Evolutionary conservation across 164 flowering plant species (phyloP).

Genomic region (Brasenia schreberi): DNA sequence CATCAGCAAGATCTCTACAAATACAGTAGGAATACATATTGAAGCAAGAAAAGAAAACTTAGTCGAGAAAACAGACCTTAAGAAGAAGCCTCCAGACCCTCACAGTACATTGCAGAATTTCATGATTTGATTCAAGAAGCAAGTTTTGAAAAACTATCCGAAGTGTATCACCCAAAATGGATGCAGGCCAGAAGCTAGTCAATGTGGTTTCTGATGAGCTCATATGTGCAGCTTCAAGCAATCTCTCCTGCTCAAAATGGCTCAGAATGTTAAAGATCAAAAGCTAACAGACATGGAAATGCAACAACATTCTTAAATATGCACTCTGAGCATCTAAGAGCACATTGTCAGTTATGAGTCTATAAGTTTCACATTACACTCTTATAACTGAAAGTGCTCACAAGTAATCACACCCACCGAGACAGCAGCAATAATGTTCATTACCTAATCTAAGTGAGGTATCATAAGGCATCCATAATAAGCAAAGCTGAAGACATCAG

Average conservation of each 20-base stretch:
- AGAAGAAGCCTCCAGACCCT: slow-evolving; percentile 92
- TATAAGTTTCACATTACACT: no score
- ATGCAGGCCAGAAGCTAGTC: slow-evolving; percentile 77
- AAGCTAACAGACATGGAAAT: no score
- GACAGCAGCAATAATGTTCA: no score
- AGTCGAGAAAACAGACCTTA: slow-evolving; percentile 35
- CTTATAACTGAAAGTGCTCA: no score
- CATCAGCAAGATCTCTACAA: slow-evolving; percentile 2
- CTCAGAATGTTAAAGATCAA: no score
- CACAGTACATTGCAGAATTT: slow-evolving; percentile 68
- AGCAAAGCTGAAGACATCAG: no score
- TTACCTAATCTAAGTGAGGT: no score
- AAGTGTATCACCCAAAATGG: slow-evolving; percentile 85
- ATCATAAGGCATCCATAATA: no score
- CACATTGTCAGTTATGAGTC: no score
- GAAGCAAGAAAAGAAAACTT: neutral
- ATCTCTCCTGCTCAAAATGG: slow-evolving; percentile 45
- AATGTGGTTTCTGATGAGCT: slow-evolving; percentile 28
- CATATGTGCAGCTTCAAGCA: slow-evolving; percentile 76
- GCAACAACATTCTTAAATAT: no score
- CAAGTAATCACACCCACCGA: no score
- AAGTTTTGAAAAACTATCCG: slow-evolving; percentile 89
- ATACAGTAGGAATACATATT: neutral
- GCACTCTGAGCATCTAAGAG: no score
- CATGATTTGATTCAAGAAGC: slow-evolving; percentile 81